Evolutionary conservation across 257 asterid genomes (phyloP).

Genomic region (Osmanthus fragrans): DNA sequence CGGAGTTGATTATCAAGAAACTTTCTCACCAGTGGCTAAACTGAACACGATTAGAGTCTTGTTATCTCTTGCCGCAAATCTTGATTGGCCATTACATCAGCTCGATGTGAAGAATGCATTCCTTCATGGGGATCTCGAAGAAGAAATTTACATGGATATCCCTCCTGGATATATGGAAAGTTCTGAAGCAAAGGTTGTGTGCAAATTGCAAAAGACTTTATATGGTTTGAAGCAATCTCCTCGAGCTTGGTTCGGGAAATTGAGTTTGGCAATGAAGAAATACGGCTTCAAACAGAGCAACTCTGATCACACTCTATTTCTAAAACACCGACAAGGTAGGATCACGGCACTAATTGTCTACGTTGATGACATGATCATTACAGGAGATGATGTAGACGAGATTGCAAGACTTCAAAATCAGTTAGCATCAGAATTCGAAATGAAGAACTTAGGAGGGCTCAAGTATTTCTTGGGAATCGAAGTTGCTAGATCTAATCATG

Average conservation of each 20-base stretch:
- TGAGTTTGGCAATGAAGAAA: background rate
- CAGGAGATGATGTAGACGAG: background rate
- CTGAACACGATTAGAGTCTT: no score
- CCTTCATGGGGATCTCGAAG: background rate
- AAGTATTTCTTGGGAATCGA: conserved; percentile 7
- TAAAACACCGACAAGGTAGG: background rate
- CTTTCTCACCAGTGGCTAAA: no score
- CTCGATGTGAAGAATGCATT: no score
- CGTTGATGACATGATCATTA: conserved; percentile 5
- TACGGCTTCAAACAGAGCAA: no score
- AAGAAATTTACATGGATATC: background rate
- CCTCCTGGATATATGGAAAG: background rate
- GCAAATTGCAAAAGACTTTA: background rate
- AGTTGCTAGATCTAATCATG: background rate
- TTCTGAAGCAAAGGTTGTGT: background rate
- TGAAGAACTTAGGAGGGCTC: conserved; percentile 16
- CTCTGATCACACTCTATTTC: background rate
- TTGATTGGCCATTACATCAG: no score
- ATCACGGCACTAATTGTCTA: background rate
- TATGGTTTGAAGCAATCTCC: background rate
- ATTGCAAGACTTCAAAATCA: background rate
- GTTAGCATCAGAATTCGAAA: background rate
- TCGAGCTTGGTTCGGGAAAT: background rate
- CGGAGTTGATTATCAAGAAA: no score
- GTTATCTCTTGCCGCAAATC: no score